Conservation (phyloP, 352 stramenopile genomes). For the Phytopythium sindhum region DNA sequence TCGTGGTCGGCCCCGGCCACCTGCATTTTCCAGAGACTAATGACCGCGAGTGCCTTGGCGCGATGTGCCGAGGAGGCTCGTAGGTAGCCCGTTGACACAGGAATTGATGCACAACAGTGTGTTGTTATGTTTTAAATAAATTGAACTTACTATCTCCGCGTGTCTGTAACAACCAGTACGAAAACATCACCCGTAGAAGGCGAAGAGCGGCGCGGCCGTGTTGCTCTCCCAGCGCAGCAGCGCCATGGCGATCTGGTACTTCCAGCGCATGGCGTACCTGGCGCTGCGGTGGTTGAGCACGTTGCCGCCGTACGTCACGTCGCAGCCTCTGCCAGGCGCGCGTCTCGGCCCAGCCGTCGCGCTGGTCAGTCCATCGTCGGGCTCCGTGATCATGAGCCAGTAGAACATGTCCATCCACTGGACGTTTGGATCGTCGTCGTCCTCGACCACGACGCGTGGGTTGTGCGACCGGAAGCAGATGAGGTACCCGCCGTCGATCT, state of each 20-base stretch:
- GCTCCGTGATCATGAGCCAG: constrained; percentile 69
- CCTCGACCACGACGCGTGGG: constrained; percentile 41
- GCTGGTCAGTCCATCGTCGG: constrained; percentile 8
- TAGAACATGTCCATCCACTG: constrained; percentile 83
- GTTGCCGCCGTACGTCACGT: constrained; percentile 72
- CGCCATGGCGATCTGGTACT: constrained; percentile 81
- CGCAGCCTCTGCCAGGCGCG: constrained; percentile 28
- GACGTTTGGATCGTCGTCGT: constrained; percentile 59
- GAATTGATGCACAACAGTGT: too few relatives aligned
- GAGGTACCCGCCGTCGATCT: constrained; percentile 50
- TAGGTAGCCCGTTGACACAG: too few relatives aligned
- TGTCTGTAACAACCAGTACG: neutral
- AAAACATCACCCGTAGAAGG: constrained; percentile 42
- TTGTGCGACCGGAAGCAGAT: constrained; percentile 76
- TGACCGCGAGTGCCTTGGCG: too few relatives aligned
- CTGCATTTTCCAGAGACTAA: too few relatives aligned
- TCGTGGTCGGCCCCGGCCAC: too few relatives aligned
- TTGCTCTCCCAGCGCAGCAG: constrained; percentile 79
- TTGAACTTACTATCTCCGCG: neutral
- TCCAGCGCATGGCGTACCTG: constrained; percentile 67
- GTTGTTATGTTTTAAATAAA: too few relatives aligned
- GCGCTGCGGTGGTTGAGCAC: constrained; percentile 56
- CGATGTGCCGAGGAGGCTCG: too few relatives aligned
- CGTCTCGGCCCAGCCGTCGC: constrained; percentile 10
- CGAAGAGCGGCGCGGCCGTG: constrained; percentile 66